Evolutionary conservation across 2,329 filamentous ascomycete genomes (phyloP), one percentile per base, ranked within the genome.

Genomic region (Rachicladosporium sp.): DNA sequence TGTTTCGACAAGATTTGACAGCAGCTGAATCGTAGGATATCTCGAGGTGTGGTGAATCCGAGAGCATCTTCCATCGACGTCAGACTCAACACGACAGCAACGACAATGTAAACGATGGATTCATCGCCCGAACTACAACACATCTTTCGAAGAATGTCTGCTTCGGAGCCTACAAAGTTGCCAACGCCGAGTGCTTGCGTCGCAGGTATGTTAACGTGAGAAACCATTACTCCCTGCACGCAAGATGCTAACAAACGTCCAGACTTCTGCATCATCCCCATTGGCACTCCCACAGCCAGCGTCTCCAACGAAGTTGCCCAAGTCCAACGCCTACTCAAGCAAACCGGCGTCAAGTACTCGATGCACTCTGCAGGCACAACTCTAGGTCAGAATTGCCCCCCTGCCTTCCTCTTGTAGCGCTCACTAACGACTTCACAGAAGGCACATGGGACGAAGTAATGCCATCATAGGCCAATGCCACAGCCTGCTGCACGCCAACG

Each of bases 351-450:
- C 46, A 79, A 76, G 47, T 89, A 88, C 58, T 78, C 74, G 35
- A 91, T 96, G 85, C 89, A 96, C 64, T 88, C 84, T 19, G 88
- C 87, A 2, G 91, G 89, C 9, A 95, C 89, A 0, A 96, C 89
- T 0, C 74, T 96, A 40, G 87, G 86, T 91, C 67, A 43, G 78
- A 68, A 21, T n/a, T 19, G 13, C 11, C 10, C 10, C 36, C 11
- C 5, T 23, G 15, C 23, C 12, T n/a, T 7, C 7, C 5, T 21
- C 35, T 36, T 32, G 13, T 23, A 12, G 43, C 27, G 4, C 27
- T 10, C 11, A 4, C 27, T 10, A 13, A 23, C 29, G 37, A 19
- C 13, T n/a, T 11, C 29, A 33, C 50, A 93, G 89, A 96, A 67
- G 91, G 89, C 2, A 73, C 78, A 31, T 96, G 91, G 89, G 83